A percentile compares a stretch with the other conserved stretches of the same genome.
These are phyloP conservation scores for Endothia cerciana DNA, from an alignment of 2,329 filamentous ascomycete species.

Conservation along the genomic window DNA sequence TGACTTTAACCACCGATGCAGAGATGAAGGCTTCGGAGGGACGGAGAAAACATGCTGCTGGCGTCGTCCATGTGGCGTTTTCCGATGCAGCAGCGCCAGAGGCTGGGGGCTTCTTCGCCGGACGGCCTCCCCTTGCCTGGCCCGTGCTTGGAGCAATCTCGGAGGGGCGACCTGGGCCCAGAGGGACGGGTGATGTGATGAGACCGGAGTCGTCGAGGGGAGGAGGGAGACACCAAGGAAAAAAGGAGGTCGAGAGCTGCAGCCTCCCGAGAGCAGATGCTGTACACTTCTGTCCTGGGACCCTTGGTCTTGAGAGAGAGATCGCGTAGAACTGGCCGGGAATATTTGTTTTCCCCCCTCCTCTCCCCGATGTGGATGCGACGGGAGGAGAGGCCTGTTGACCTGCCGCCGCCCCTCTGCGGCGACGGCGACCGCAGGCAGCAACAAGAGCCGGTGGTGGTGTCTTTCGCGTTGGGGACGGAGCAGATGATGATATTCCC, in stretches of 20 bases:
- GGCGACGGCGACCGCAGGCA: background rate
- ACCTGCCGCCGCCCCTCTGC: background rate
- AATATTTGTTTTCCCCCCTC: background rate
- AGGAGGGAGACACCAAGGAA: background rate
- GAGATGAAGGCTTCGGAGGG: background rate
- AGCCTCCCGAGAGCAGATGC: background rate
- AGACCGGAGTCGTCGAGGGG: slow-evolving; percentile 2
- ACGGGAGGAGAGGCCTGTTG: background rate
- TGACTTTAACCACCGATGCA: background rate
- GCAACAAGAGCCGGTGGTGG: background rate
- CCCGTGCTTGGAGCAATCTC: slow-evolving; percentile 6
- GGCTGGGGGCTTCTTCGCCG: background rate
- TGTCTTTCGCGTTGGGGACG: background rate
- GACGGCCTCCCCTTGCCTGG: background rate
- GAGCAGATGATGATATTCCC: background rate
- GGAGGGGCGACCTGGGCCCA: background rate
- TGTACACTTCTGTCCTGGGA: background rate
- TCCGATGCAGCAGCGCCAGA: background rate
- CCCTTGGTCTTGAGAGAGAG: too few relatives aligned
- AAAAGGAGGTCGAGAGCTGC: background rate
- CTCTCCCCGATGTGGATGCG: background rate
- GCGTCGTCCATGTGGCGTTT: background rate
- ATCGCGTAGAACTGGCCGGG: too few relatives aligned
- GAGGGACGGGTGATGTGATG: too few relatives aligned
- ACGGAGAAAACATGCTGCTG: background rate